Evolutionary conservation across 345 rosid genomes (phyloP), one percentile per base, ranked within the genome.

Genomic region (Linum usitatissimum): DNA sequence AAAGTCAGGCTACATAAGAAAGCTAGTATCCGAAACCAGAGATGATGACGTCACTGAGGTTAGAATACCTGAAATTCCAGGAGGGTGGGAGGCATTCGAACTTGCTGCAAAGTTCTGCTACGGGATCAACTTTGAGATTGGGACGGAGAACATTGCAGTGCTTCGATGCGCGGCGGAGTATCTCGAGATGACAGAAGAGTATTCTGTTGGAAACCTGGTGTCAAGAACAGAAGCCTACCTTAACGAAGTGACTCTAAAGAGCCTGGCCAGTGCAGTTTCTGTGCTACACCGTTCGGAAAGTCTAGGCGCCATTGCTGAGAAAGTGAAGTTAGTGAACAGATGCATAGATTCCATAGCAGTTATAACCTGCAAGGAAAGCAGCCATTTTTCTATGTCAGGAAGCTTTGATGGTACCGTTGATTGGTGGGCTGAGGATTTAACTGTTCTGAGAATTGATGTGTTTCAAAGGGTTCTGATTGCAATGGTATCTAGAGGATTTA

Each of bases 391-490:
- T 9, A 3, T 71, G 19, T 68, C 80, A 15, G 74, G 78, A 23
- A 74, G 84, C 63, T 70, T 75, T 54, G 84, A 76, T 68, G 73
- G 69, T n/a, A 70, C 81, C 57, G 91, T 84, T 63, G 97, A 87
- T 65, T 89, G 97, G 96, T 92, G 99, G 97, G 95, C 96, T 62
- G 97, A 92, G 76, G 99, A 87, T 63, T 78, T 92, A 60, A 75
- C 86, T 4, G 76, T 83, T 65, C 79, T 92, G 17, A 81, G 97
- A 66, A 85, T 92, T 59, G 91, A 92, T 64, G 67, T 80, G 48
- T 89, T 92, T 75, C 96, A 87, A 60, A 75, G 97, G 61, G 96
- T 89, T 59, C 57, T 89, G 34, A 61, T 79, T n/a, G 96, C 97
- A 4, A 84, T 89, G 93, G 79, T 81, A 76, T 83, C 91, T 40